These are phyloP conservation scores for Flagelloscypha sp. DNA, from an alignment of 768 basidiomycete genomes.

Conservation along the genomic window DNA sequence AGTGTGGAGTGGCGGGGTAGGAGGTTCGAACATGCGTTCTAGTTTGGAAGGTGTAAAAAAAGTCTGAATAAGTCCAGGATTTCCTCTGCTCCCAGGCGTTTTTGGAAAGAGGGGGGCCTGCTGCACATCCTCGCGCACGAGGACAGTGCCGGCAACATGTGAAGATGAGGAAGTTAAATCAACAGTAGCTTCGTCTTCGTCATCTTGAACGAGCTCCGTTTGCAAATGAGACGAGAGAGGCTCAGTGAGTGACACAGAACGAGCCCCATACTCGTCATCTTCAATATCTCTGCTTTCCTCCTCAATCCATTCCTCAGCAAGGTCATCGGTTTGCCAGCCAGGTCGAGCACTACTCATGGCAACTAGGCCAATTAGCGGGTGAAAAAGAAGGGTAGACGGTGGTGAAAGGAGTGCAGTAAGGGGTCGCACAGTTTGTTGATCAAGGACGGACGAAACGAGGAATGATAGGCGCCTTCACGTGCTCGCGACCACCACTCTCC, in stretches of 20 bases:
- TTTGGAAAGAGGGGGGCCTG: slow-evolving; percentile 49
- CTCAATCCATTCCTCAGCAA: slow-evolving; percentile 61
- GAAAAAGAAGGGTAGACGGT: slow-evolving; percentile 20
- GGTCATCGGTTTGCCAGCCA: slow-evolving; percentile 52
- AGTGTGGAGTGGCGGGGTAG: slow-evolving; percentile 70
- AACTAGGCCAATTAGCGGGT: too few relatives aligned
- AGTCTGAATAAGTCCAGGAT: slow-evolving; percentile 58
- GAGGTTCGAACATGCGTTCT: slow-evolving; percentile 91
- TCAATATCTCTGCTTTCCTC: slow-evolving; percentile 22
- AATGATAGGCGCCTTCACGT: too few relatives aligned
- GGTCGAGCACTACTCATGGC: slow-evolving; percentile 21
- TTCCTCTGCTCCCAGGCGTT: slow-evolving; percentile 46
- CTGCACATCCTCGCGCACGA: slow-evolving; percentile 63
- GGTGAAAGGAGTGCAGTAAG: slow-evolving; percentile 6
- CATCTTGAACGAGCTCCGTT: slow-evolving; percentile 30
- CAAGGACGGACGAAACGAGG: too few relatives aligned
- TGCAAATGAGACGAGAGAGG: slow-evolving; percentile 48
- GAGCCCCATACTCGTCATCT: slow-evolving; percentile 32
- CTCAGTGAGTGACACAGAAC: slow-evolving; percentile 52
- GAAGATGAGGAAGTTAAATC: slow-evolving; percentile 21
- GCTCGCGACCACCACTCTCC: too few relatives aligned
- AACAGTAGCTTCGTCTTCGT: slow-evolving; percentile 18
- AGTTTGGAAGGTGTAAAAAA: slow-evolving; percentile 84
- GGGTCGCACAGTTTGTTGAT: too few relatives aligned
- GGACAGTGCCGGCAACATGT: slow-evolving; percentile 55